Evolutionary conservation across 192 early-diverging fungal genomes (phyloP).

Genomic region (Coemansia sp.): DNA sequence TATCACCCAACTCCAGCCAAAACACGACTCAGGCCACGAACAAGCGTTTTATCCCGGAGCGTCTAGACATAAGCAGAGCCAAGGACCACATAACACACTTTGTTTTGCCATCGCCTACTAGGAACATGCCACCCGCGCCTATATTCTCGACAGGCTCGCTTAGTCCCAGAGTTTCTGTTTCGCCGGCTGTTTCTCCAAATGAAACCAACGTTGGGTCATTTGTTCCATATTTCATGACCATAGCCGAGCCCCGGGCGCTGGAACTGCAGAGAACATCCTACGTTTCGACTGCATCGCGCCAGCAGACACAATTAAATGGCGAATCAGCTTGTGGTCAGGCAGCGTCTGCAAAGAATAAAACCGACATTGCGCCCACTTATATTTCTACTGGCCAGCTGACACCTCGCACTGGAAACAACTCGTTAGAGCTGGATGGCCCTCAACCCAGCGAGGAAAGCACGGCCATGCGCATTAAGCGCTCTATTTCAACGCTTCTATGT

Average conservation of each 20-base stretch:
- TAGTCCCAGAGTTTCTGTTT: slow-evolving; percentile 33
- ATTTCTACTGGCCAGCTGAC: slow-evolving; percentile 25
- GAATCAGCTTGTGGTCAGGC: not conserved
- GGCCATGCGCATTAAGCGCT: slow-evolving; percentile 39
- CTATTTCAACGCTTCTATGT: slow-evolving; percentile 42
- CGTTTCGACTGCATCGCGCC: slow-evolving; percentile 5
- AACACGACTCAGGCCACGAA: not conserved
- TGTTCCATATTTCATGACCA: slow-evolving; percentile 45
- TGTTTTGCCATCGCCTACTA: slow-evolving; percentile 9
- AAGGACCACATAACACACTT: slow-evolving; percentile 1
- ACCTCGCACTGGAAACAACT: slow-evolving; percentile 18
- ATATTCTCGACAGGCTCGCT: not conserved
- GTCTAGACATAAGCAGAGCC: not conserved
- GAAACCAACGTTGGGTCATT: slow-evolving; percentile 18
- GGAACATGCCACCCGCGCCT: not conserved
- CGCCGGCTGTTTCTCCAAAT: slow-evolving; percentile 5
- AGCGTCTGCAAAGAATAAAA: not conserved
- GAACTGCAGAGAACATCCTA: slow-evolving; percentile 34
- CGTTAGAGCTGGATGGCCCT: slow-evolving; percentile 22
- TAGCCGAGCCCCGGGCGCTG: slow-evolving; percentile 27
- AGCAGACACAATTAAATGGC: slow-evolving; percentile 5
- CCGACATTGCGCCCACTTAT: not conserved
- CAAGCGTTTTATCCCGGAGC: not conserved
- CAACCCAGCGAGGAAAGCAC: slow-evolving; percentile 6
- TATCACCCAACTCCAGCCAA: slow-evolving; percentile 6